phyloP scores from a whole-genome alignment of 2,329 filamentous ascomycete species.

The Alternaria conjuncta region DNA sequence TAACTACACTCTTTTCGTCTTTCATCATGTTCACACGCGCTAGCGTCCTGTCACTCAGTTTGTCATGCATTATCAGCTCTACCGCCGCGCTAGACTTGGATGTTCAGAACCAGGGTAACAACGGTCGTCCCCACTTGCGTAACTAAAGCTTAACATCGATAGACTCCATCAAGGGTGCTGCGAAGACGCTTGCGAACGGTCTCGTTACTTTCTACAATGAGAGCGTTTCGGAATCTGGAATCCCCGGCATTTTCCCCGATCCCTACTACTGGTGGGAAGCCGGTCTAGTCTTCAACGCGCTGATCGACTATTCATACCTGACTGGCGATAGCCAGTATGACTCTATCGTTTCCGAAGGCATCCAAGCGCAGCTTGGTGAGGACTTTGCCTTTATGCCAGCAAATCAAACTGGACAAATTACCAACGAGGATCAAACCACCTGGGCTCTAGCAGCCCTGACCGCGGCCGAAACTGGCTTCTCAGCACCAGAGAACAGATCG shows the following conservation, averaged over 20 bases:
- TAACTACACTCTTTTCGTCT: neutral
- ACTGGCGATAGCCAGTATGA: slow-evolving; percentile 53
- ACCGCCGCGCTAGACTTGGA: slow-evolving; percentile 27
- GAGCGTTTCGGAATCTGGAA: slow-evolving; percentile 2
- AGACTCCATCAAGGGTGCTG: slow-evolving; percentile 34
- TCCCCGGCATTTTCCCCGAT: slow-evolving; percentile 27
- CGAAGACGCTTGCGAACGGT: slow-evolving; percentile 28
- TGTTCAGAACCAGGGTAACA: slow-evolving; percentile 23
- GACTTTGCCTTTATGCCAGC: slow-evolving; percentile 49
- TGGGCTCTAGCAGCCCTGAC: slow-evolving; percentile 72
- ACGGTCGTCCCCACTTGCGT: neutral
- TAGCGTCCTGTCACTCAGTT: slow-evolving; percentile 22
- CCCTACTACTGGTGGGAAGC: slow-evolving; percentile 34
- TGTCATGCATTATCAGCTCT: slow-evolving; percentile 18
- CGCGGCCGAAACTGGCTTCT: slow-evolving; percentile 70
- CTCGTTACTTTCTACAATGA: slow-evolving; percentile 31
- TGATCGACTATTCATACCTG: slow-evolving; percentile 51
- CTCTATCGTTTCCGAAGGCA: slow-evolving; percentile 46
- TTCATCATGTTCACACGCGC: slow-evolving; percentile 24
- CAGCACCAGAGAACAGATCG: slow-evolving; percentile 48
- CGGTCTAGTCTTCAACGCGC: slow-evolving; percentile 25
- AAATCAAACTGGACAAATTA: slow-evolving; percentile 53
- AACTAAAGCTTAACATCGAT: neutral
- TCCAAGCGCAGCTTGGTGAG: slow-evolving; percentile 46
- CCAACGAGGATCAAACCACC: slow-evolving; percentile 75